A percentile compares a stretch with the other conserved stretches of the same genome.
phyloP scores from a whole-genome alignment of 345 rosid species.

The Eucalyptus fibrosa region DNA sequence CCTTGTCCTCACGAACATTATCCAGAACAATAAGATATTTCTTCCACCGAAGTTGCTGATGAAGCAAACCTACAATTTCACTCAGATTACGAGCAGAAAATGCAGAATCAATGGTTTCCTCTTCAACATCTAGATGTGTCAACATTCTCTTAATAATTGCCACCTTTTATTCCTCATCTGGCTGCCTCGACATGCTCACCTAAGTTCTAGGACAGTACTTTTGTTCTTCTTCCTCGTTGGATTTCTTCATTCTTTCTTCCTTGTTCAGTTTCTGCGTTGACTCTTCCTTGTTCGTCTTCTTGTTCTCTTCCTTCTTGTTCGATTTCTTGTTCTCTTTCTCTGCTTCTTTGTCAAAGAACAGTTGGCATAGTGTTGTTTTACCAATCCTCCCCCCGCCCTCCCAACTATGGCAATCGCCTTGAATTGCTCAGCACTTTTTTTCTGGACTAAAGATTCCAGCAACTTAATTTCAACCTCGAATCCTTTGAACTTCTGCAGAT shows the following conservation, averaged over 20 bases:
- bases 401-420: slow-evolving; percentile 25
- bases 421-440: not conserved
- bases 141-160: slow-evolving; percentile 7
- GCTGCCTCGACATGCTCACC: slow-evolving; percentile 12
- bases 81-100: not conserved
- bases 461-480: not conserved
- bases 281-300: not conserved
- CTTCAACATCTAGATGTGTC: slow-evolving; percentile 24
- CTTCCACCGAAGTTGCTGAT: slow-evolving; percentile 21
- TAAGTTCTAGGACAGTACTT: slow-evolving; percentile 30
- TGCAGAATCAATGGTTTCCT: not conserved
- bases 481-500: not conserved
- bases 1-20: not conserved
- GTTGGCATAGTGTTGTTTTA: slow-evolving; percentile 29
- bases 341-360: not conserved
- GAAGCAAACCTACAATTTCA: slow-evolving; percentile 13
- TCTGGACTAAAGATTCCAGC: not conserved
- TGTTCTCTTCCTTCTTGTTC: not conserved
- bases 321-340: not conserved
- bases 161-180: not conserved
- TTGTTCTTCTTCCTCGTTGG: not conserved
- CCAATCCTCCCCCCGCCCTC: too few relatives aligned
- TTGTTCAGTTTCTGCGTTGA: not conserved
- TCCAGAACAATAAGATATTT: slow-evolving; percentile 41
- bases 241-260: not conserved